These are phyloP conservation scores for Cymbidium sinense DNA, from an alignment of 106 monocot genomes.

Conservation along the genomic window DNA sequence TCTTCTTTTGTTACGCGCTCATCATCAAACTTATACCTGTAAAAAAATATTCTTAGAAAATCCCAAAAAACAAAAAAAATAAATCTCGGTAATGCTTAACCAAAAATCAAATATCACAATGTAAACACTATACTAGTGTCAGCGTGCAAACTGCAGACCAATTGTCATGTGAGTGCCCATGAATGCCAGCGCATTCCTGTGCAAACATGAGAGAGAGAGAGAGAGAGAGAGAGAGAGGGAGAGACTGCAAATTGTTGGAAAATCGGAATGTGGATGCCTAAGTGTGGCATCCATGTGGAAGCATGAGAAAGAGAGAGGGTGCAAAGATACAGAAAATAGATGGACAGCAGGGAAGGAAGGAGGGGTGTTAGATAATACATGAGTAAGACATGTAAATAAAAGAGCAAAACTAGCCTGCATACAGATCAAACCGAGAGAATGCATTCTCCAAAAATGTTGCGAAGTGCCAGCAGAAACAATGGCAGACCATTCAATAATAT, in stretches of 20 bases:
- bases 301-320: background rate
- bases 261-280: background rate
- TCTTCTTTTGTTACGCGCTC: slow-evolving; percentile 94
- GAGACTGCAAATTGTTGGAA: background rate
- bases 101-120: background rate
- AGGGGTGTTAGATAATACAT: background rate
- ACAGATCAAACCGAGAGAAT: background rate
- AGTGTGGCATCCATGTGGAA: background rate
- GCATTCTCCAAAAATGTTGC: no score
- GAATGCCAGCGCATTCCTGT: background rate
- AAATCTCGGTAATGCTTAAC: no score
- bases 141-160: background rate
- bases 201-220: background rate
- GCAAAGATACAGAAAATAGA: background rate
- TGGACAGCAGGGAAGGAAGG: background rate
- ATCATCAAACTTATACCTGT: slow-evolving; percentile 93
- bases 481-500: background rate
- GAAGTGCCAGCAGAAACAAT: background rate
- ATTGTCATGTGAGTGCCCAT: background rate
- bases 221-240: no score
- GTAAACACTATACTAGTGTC: background rate
- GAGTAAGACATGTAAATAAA: background rate
- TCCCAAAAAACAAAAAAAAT: background rate
- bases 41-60: background rate
- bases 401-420: background rate